A percentile compares a stretch with the other conserved stretches of the same genome.
Evolutionary conservation across 1,139 yeast genomes (phyloP).

Genomic region (Yamadazyma membranifaciens): DNA sequence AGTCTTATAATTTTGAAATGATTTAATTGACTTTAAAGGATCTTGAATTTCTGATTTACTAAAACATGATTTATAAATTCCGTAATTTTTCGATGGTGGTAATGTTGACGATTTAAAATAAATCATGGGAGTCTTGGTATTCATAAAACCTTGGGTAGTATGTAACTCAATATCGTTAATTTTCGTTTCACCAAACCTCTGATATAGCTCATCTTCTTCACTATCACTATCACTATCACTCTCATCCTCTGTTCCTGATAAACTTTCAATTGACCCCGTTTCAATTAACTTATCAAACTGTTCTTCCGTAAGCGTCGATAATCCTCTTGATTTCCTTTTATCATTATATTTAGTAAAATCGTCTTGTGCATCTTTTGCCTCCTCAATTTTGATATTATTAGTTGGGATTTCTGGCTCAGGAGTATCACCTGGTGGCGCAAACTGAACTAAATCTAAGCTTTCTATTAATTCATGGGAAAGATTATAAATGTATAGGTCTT

Average conservation of each 20-base stretch:
- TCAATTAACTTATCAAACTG: conserved; percentile 61
- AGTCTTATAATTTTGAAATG: conserved; percentile 26
- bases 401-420: conserved; percentile 1
- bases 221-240: conserved; percentile 20
- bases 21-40: conserved; percentile 44
- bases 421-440: conserved; percentile 17
- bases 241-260: conserved; percentile 53
- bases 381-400: background rate
- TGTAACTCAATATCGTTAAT: conserved; percentile 9
- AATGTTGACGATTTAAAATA: conserved; percentile 50
- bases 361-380: conserved; percentile 22
- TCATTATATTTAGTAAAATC: conserved; percentile 63
- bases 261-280: conserved; percentile 51
- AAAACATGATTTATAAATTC: conserved; percentile 70
- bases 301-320: conserved; percentile 50
- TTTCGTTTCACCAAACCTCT: conserved; percentile 12
- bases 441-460: conserved; percentile 54
- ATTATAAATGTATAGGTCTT: conserved; percentile 52
- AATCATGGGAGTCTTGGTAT: conserved; percentile 64
- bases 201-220: conserved; percentile 21
- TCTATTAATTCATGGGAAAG: conserved; percentile 41
- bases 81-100: conserved; percentile 52
- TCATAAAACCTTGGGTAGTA: conserved; percentile 33
- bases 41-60: conserved; percentile 28
- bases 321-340: conserved; percentile 49